These are phyloP conservation scores for Brassica cretica DNA, from an alignment of 345 rosid species.

Conservation along the genomic window DNA sequence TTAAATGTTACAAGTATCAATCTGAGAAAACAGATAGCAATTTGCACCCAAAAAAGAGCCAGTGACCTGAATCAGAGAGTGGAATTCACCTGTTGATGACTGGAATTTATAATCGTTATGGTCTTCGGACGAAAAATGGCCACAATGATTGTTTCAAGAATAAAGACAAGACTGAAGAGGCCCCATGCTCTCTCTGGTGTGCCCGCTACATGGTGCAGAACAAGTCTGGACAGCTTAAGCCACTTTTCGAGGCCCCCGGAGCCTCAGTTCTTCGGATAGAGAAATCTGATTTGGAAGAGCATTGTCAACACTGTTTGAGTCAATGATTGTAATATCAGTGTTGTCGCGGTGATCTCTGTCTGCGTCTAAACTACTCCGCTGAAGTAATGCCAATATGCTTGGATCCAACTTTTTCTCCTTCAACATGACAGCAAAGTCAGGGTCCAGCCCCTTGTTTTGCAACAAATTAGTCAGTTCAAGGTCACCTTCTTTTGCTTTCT, in stretches of 20 bases:
- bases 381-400: slow-evolving; percentile 89
- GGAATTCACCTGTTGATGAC: slow-evolving; percentile 83
- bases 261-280: slow-evolving; percentile 91
- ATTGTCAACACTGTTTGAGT: slow-evolving; percentile 84
- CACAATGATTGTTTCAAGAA: slow-evolving; percentile 78
- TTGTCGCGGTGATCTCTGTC: slow-evolving; percentile 97
- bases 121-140: slow-evolving; percentile 91
- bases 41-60: too few species aligned
- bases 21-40: neutral
- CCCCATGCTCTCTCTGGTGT: slow-evolving; percentile 99
- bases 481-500: slow-evolving; percentile 81
- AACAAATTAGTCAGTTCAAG: slow-evolving; percentile 78
- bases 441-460: slow-evolving; percentile 98
- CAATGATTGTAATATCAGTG: slow-evolving; percentile 57
- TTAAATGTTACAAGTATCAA: neutral
- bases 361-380: slow-evolving; percentile 98
- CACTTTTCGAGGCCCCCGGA: slow-evolving; percentile 91
- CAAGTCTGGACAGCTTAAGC: slow-evolving; percentile 83
- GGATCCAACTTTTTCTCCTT: slow-evolving; percentile 97
- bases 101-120: slow-evolving; percentile 69
- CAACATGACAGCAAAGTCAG: slow-evolving; percentile 99
- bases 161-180: slow-evolving; percentile 88
- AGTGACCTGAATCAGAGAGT: neutral
- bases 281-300: slow-evolving; percentile 81
- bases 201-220: slow-evolving; percentile 88